phyloP scores from a whole-genome alignment of 306 rosid species.

The Dicorynia guianensis region DNA sequence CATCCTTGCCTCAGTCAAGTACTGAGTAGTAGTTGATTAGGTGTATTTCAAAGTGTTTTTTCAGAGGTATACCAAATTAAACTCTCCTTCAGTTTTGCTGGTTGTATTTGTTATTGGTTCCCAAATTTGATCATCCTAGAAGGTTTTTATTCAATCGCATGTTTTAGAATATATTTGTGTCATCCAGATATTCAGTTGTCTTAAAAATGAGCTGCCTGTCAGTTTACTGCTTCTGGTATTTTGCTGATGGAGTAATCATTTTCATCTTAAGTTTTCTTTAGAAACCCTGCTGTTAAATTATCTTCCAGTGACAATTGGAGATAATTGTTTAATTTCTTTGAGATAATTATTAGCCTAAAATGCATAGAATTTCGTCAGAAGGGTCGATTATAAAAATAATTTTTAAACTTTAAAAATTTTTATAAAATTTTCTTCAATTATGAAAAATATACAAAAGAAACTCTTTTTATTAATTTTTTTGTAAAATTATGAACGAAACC shows the following conservation, averaged over 20 bases:
- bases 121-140: conserved; percentile 9
- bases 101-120: conserved; percentile 25
- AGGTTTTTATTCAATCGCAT: background rate
- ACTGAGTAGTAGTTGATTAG: conserved; percentile 48
- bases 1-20: conserved; percentile 70
- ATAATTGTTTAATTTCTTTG: too few species aligned
- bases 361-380: too few species aligned
- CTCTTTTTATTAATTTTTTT: too few species aligned
- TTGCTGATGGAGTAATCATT: background rate
- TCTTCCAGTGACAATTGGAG: too few species aligned
- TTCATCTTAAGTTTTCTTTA: too few species aligned
- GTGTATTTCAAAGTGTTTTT: conserved; percentile 21
- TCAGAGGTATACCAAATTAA: conserved; percentile 28
- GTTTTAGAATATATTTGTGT: background rate
- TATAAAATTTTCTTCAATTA: too few species aligned
- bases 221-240: background rate
- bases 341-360: too few species aligned
- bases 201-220: background rate
- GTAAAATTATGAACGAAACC: too few species aligned
- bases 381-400: too few species aligned
- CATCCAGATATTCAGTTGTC: background rate
- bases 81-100: conserved; percentile 38
- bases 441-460: too few species aligned
- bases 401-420: too few species aligned
- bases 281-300: too few species aligned